A percentile compares a stretch with the other conserved stretches of the same genome.
phyloP scores from a whole-genome alignment of 495 filamentous ascomycete species.

The Diplogelasinospora grovesii region DNA sequence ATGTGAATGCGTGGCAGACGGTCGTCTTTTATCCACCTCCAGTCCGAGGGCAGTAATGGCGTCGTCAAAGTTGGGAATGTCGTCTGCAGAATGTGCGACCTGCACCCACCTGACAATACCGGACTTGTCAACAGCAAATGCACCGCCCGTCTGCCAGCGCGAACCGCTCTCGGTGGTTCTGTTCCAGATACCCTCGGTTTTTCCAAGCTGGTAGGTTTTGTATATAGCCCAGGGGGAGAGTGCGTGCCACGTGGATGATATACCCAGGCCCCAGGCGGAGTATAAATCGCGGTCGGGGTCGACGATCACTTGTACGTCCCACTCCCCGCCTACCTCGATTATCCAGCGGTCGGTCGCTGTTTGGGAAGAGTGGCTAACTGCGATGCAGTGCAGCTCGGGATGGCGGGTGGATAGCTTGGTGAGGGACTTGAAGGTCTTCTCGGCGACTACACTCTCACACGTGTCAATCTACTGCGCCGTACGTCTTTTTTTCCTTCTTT shows the following conservation, averaged over 20 bases:
- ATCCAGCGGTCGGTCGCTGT: slow-evolving; percentile 50
- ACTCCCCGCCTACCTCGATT: slow-evolving; percentile 43
- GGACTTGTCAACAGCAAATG: slow-evolving; percentile 46
- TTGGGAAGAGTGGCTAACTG: slow-evolving; percentile 49
- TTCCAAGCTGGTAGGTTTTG: slow-evolving; percentile 39
- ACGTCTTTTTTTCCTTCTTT: background rate
- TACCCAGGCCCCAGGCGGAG: slow-evolving; percentile 49
- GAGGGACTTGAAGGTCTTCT: slow-evolving; percentile 49
- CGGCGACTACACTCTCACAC: slow-evolving; percentile 38
- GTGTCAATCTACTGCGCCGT: background rate
- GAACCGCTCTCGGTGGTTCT: slow-evolving; percentile 42
- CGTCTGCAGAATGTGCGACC: slow-evolving; percentile 36
- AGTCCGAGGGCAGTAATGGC: slow-evolving; percentile 34
- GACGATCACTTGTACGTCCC: slow-evolving; percentile 46
- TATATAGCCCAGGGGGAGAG: slow-evolving; percentile 35
- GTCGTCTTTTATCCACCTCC: too few relatives aligned
- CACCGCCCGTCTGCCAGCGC: slow-evolving; percentile 52
- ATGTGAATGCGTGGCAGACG: too few relatives aligned
- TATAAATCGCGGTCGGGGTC: slow-evolving; percentile 47
- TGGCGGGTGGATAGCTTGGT: slow-evolving; percentile 38
- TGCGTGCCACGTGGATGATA: slow-evolving; percentile 46
- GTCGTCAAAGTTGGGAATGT: slow-evolving; percentile 44
- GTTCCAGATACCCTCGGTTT: slow-evolving; percentile 50
- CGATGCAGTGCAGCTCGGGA: slow-evolving; percentile 47
- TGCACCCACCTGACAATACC: slow-evolving; percentile 45